phyloP scores from a whole-genome alignment of 2,329 filamentous ascomycete genomes.

The Fusarium nematophilum region DNA sequence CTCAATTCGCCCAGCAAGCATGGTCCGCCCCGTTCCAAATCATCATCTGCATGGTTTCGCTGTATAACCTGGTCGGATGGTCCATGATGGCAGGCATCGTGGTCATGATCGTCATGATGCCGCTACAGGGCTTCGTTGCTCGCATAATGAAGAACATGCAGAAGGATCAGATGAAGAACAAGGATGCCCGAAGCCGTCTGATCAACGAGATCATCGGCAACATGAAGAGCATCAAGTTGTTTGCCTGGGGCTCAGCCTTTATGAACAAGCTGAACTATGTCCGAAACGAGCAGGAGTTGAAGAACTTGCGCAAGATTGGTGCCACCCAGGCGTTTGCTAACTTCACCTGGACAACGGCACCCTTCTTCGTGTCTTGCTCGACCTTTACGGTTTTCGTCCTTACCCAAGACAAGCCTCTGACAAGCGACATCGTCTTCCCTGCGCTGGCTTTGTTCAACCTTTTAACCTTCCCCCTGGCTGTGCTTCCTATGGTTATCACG shows the following conservation, averaged over 20 bases:
- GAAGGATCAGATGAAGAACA: conserved; percentile 99
- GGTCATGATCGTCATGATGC: conserved; percentile 98
- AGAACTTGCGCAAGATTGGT: conserved; percentile 95
- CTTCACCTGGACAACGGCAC: conserved; percentile 97
- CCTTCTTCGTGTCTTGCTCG: conserved; percentile 96
- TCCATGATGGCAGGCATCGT: conserved; percentile 96
- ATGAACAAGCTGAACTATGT: conserved; percentile 98
- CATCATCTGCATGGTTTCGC: conserved; percentile 90
- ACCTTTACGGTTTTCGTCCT: conserved; percentile 96
- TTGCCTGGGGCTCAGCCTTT: conserved; percentile 96
- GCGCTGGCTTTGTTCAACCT: conserved; percentile 94
- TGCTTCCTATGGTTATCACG: conserved; percentile 98
- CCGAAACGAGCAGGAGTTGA: conserved; percentile 93
- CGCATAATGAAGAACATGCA: conserved; percentile 94
- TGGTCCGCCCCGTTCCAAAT: conserved; percentile 99
- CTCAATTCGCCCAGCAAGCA: conserved; percentile 93
- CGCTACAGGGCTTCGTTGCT: conserved; percentile 91
- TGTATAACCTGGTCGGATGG: conserved; percentile 93
- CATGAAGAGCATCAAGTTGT: conserved; percentile 99
- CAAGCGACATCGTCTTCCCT: conserved; percentile 95
- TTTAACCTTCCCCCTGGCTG: conserved; percentile 91
- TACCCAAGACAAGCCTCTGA: conserved; percentile 82
- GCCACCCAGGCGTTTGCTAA: conserved; percentile 94
- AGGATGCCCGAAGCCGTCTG: conserved; percentile 89
- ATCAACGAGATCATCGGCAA: conserved; percentile 99